These are phyloP conservation scores for Nidularia sp. DNA, from an alignment of 768 basidiomycete species.

Conservation along the genomic window DNA sequence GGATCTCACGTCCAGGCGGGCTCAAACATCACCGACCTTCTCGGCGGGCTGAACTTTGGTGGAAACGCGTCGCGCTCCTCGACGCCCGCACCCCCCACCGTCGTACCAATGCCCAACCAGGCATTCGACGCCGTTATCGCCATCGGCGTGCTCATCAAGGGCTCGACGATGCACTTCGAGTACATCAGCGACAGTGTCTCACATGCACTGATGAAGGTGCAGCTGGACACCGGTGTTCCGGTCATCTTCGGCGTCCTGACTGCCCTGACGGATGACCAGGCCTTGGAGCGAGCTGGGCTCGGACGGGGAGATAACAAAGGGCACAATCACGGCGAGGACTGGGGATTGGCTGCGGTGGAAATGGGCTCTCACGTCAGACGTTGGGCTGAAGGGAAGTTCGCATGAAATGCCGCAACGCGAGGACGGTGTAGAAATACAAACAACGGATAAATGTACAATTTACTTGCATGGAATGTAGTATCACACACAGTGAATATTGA, in stretches of 20 bases:
- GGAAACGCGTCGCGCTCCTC: conserved; percentile 22
- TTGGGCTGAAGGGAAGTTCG: conserved; percentile 72
- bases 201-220: conserved; percentile 91
- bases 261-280: conserved; percentile 89
- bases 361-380: conserved; percentile 67
- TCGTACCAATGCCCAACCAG: conserved; percentile 36
- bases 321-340: conserved; percentile 98
- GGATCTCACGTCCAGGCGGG: conserved; percentile 81
- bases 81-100: conserved; percentile 42
- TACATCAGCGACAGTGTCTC: conserved; percentile 96
- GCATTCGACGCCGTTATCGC: conserved; percentile 97
- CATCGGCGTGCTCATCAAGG: conserved; percentile 97
- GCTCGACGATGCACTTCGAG: conserved; percentile 98
- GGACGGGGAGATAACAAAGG: conserved; percentile 66
- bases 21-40: conserved; percentile 76
- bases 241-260: conserved; percentile 97
- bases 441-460: too few relatives aligned
- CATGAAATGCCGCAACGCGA: conserved; percentile 7
- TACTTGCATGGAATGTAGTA: too few relatives aligned
- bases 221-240: conserved; percentile 89
- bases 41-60: conserved; percentile 56
- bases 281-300: conserved; percentile 89
- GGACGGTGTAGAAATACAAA: too few relatives aligned
- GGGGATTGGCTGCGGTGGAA: conserved; percentile 96
- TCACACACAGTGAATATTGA: neutral